Conservation (phyloP, 192 early-diverging fungal genomes). For the Linnemannia schmuckeri region DNA sequence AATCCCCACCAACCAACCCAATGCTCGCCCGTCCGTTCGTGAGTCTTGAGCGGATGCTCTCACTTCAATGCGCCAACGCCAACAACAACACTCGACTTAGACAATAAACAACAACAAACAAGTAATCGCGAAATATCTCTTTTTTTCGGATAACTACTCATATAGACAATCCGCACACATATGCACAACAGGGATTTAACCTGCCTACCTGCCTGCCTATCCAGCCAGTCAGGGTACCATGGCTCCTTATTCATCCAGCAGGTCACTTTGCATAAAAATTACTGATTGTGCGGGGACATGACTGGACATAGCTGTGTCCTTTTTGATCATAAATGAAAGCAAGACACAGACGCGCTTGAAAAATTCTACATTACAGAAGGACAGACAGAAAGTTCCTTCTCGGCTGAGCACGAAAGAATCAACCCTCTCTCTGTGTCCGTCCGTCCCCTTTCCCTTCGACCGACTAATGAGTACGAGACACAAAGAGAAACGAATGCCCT, state of each 20-base stretch:
- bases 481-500: neutral
- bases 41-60: neutral
- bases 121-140: slow-evolving; percentile 1
- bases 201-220: neutral
- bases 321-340: too few relatives aligned
- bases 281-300: neutral
- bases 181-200: neutral
- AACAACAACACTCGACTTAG: neutral
- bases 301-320: too few relatives aligned
- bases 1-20: too few relatives aligned
- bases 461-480: neutral
- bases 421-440: too few relatives aligned
- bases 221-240: neutral
- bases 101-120: neutral
- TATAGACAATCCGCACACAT: neutral
- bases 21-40: too few relatives aligned
- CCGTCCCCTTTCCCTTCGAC: neutral
- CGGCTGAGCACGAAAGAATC: too few relatives aligned
- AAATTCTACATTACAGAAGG: too few relatives aligned
- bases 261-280: neutral
- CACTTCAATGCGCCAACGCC: neutral
- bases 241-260: neutral
- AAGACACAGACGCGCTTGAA: too few relatives aligned
- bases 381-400: too few relatives aligned
- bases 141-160: neutral